A percentile compares a stretch with the other conserved stretches of the same genome.
Evolutionary conservation across 352 stramenopile genomes (phyloP).

Genomic region (Nannochloropsis limnetica): DNA sequence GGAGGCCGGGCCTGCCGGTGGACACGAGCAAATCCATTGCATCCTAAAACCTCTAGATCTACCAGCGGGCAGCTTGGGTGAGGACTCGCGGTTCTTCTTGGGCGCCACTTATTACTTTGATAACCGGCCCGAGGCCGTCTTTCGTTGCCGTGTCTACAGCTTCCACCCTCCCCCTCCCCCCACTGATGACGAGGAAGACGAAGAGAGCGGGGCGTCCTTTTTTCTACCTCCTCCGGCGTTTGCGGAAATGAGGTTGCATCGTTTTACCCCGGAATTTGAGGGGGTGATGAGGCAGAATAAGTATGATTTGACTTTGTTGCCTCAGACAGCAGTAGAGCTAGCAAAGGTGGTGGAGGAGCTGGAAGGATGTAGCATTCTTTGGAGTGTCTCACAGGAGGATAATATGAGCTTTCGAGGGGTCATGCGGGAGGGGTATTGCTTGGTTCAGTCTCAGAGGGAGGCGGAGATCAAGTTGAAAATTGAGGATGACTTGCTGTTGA

Average conservation of each 20-base stretch:
- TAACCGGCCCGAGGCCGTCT: not conserved
- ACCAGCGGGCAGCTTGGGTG: not conserved
- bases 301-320: conserved; percentile 17
- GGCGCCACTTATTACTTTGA: conserved; percentile 24
- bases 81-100: not conserved
- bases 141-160: conserved; percentile 31
- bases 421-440: not conserved
- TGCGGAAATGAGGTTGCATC: conserved; percentile 5
- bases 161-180: not conserved
- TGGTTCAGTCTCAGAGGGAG: not conserved
- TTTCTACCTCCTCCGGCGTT: conserved; percentile 3
- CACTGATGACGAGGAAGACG: not conserved
- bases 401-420: not conserved
- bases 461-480: not conserved
- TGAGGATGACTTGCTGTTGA: conserved; percentile 29
- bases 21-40: conserved; percentile 1
- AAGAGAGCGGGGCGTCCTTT: not conserved
- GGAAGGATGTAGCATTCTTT: conserved; percentile 1
- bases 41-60: not conserved
- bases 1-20: not conserved
- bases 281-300: conserved; percentile 12
- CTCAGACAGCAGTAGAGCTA: not conserved
- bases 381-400: not conserved
- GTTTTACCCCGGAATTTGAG: not conserved
- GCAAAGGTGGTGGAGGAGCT: conserved; percentile 19